These are phyloP conservation scores for Arachnomyces sp. DNA, from an alignment of 2,329 filamentous ascomycete genomes.

Conservation along the genomic window DNA sequence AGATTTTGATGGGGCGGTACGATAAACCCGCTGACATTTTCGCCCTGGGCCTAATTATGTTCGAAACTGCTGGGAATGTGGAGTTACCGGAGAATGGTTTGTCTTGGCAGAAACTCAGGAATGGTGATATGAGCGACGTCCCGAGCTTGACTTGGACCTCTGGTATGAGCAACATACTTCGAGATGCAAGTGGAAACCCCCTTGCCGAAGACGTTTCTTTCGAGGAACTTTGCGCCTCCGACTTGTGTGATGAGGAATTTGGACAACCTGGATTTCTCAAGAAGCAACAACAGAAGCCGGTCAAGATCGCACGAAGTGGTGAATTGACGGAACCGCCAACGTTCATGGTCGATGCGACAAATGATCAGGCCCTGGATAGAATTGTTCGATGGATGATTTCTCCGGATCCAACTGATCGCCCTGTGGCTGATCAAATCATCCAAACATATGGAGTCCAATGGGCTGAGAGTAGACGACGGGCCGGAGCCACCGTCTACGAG, in stretches of 20 bases:
- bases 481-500: conserved; percentile 91
- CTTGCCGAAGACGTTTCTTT: conserved; percentile 41
- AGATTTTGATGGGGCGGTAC: conserved; percentile 77
- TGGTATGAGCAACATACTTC: conserved; percentile 59
- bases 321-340: conserved; percentile 64
- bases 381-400: conserved; percentile 85
- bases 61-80: conserved; percentile 91
- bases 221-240: conserved; percentile 36
- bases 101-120: conserved; percentile 82
- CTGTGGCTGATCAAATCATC: conserved; percentile 66
- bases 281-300: conserved; percentile 17
- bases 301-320: conserved; percentile 37
- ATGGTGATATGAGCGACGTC: conserved; percentile 81
- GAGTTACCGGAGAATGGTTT: conserved; percentile 87
- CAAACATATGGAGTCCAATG: conserved; percentile 67
- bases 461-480: conserved; percentile 67
- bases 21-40: conserved; percentile 93
- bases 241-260: conserved; percentile 38
- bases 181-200: conserved; percentile 68
- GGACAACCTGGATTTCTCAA: conserved; percentile 29
- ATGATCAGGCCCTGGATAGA: conserved; percentile 70
- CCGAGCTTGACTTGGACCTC: conserved; percentile 78
- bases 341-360: conserved; percentile 76
- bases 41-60: conserved; percentile 84
- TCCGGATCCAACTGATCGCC: conserved; percentile 65